Percentiles rank a stretch among this genome's conserved stretches.
These are phyloP conservation scores for Apiospora rasikravindrae DNA, from an alignment of 2,329 filamentous ascomycete species.

Conservation along the genomic window DNA sequence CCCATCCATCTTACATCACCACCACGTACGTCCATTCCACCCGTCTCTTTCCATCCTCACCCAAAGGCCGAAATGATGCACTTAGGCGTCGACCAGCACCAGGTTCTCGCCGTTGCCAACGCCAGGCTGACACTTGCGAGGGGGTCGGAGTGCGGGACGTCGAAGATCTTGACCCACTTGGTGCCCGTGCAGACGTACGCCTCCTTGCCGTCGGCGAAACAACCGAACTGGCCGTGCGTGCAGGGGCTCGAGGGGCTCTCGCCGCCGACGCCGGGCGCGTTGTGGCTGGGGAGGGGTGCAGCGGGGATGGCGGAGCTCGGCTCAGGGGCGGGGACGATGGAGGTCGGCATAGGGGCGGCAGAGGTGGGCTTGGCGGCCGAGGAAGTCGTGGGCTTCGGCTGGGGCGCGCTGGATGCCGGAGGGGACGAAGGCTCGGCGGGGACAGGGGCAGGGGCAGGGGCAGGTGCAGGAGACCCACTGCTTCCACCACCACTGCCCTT, in stretches of 20 bases:
- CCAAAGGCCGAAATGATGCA: background rate
- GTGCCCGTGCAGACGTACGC: background rate
- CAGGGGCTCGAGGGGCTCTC: background rate
- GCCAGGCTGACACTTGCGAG: background rate
- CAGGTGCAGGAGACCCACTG: background rate
- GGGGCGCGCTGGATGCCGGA: background rate
- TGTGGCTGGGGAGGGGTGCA: background rate
- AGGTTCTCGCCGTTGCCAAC: constrained; percentile 15
- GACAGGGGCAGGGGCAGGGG: background rate
- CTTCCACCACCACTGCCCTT: background rate
- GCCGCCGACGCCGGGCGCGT: background rate
- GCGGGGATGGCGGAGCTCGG: background rate
- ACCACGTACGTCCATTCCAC: background rate
- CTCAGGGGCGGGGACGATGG: background rate
- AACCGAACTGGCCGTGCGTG: background rate
- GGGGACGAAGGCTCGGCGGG: background rate
- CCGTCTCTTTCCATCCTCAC: background rate
- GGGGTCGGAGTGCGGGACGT: background rate
- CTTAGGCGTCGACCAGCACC: background rate
- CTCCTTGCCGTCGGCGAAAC: background rate
- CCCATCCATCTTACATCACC: no score
- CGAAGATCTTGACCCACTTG: constrained; percentile 18
- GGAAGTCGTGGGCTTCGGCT: background rate
- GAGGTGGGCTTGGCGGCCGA: background rate
- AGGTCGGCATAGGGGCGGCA: background rate